These are phyloP conservation scores for Physcomitrellopsis africana DNA, from an alignment of 225 moss, liverwort and hornwort species.

Conservation along the genomic window DNA sequence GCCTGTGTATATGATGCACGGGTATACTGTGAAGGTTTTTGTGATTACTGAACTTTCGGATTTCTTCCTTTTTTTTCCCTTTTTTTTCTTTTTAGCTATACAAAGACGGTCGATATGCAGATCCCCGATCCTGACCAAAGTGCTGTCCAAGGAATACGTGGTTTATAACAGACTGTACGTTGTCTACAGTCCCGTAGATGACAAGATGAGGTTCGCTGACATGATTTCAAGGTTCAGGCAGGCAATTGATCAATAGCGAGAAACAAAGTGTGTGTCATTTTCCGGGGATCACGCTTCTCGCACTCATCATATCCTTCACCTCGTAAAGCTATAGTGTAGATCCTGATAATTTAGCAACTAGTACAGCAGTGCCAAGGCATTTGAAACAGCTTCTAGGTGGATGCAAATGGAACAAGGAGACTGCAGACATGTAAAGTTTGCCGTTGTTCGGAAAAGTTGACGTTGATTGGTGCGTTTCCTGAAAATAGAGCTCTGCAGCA, in stretches of 20 bases:
- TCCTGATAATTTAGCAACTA: slow-evolving; percentile 4
- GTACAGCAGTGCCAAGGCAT: slow-evolving; percentile 19
- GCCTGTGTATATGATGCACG: slow-evolving; percentile 8
- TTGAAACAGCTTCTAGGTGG: slow-evolving; percentile 21
- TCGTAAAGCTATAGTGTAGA: slow-evolving; percentile 30
- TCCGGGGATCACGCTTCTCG: slow-evolving; percentile 22
- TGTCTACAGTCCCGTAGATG: slow-evolving; percentile 23
- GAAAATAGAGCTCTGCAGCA: slow-evolving; percentile 27
- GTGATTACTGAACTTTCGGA: slow-evolving; percentile 1
- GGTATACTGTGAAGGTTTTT: slow-evolving; percentile 17
- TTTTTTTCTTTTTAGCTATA: slow-evolving; percentile 22
- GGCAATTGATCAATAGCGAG: slow-evolving; percentile 60
- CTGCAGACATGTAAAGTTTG: slow-evolving; percentile 31
- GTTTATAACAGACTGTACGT: slow-evolving; percentile 40
- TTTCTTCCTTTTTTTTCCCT: neutral
- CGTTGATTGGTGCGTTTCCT: slow-evolving; percentile 10
- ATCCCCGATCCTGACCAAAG: slow-evolving; percentile 16
- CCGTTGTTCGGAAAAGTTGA: neutral
- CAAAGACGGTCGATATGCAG: slow-evolving; percentile 23
- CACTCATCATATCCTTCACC: slow-evolving; percentile 22
- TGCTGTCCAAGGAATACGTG: slow-evolving; percentile 29
- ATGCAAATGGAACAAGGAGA: neutral
- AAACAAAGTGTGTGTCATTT: slow-evolving; percentile 53
- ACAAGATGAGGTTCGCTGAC: slow-evolving; percentile 22
- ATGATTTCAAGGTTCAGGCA: slow-evolving; percentile 38